Evolutionary conservation across 2,329 filamentous ascomycete species (phyloP), one percentile per base, ranked within the genome.

Genomic region (Alternaria sp.): DNA sequence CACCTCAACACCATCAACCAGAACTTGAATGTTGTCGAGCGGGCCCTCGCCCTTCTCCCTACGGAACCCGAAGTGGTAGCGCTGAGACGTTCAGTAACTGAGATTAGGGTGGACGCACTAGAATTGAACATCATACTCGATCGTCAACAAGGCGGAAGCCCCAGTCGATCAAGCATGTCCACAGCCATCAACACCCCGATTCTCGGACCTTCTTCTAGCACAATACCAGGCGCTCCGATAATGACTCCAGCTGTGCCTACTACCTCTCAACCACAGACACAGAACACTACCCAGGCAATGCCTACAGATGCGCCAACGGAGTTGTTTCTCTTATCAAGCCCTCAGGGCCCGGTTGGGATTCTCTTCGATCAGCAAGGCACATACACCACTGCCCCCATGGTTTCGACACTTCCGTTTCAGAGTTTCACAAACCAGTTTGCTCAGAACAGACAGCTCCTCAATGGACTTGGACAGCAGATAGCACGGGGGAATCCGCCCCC

Each of bases 311-410:
- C 69, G 8, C 72, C 71, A 8, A 62, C 68, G 25, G 74, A 80
- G 54, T 64, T 79, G 7, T 80, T 79, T 55, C 68, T 80, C 10
- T 71, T 80, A 0, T 78, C 77, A 25, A 77, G 76, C 58, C 77
- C 78, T 1, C 75, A 78, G 45, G 78, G 78, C 8, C 77, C 78
- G 0, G 75, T 79, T 15, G 77, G 76, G 12, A 62, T 80, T 30
- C 63, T 80, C 3, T 79, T 78, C 55, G 74, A 80, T 28, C 75
- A 78, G 47, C 69, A 70, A 20, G 77, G 78, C 12, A 78, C 75
- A 1, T 80, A 78, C 59, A 74, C 69, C 5, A 80, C 76, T 5
- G 70, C 75, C 2, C 78, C 76, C 3, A 70, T 77, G 56, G 60
- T 70, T 0, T 58, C 73, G 0, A 75, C 70, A 4, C 59, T 77